Conservation (phyloP, 805 yeast species). For the Tetrapisispora namnaoensis region DNA sequence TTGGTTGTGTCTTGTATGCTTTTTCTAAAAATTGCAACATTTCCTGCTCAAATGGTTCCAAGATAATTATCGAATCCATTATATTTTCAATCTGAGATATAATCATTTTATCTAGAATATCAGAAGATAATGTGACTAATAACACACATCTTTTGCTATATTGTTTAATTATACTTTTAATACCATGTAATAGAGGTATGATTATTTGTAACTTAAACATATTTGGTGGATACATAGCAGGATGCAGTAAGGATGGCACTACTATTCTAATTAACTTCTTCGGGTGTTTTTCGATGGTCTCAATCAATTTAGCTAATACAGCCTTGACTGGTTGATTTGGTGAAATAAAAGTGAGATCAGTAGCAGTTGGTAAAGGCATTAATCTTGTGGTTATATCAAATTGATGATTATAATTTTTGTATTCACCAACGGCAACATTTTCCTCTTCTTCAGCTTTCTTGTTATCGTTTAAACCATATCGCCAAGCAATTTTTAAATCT, state of each 20-base stretch:
- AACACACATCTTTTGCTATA: constrained; percentile 39
- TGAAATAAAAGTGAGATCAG: constrained; percentile 52
- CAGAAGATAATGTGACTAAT: constrained; percentile 50
- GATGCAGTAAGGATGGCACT: constrained; percentile 72
- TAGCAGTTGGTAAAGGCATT: constrained; percentile 52
- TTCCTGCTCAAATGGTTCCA: constrained; percentile 76
- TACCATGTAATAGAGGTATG: constrained; percentile 50
- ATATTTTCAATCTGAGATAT: constrained; percentile 47
- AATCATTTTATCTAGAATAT: constrained; percentile 45
- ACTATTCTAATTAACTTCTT: constrained; percentile 51
- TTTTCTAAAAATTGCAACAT: constrained; percentile 56
- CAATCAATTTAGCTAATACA: constrained; percentile 35
- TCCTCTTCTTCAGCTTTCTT: constrained; percentile 3
- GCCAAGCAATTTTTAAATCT: constrained; percentile 87
- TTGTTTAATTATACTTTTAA: constrained; percentile 44
- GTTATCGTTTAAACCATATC: constrained; percentile 54
- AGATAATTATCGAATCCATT: constrained; percentile 57
- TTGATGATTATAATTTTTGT: constrained; percentile 49
- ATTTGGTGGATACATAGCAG: constrained; percentile 55
- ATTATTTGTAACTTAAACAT: constrained; percentile 38
- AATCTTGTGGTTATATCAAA: constrained; percentile 71
- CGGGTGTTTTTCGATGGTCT: constrained; percentile 34
- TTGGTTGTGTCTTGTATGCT: constrained; percentile 52
- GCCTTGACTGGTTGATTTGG: constrained; percentile 23
- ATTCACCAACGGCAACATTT: constrained; percentile 22